Percentiles rank a stretch among this genome's conserved stretches.
Conservation (phyloP, 305 asterid species). For the Fraxinus baroniana region DNA sequence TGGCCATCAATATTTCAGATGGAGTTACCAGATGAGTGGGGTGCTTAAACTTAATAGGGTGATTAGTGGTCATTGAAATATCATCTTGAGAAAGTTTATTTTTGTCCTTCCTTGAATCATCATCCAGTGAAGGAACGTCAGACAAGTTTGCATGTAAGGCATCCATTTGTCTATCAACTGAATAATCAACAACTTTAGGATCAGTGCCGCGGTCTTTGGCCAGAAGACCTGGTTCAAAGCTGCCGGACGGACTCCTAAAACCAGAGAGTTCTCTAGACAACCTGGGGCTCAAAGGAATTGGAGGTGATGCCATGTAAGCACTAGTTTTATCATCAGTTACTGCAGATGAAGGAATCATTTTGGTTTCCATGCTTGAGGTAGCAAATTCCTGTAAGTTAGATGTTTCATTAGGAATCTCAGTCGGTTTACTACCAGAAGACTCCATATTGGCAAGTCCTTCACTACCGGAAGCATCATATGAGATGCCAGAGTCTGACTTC, state of each 20-base stretch:
- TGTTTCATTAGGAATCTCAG: not conserved
- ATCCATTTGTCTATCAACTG: conserved; percentile 68
- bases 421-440: not conserved
- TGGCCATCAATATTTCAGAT: conserved; percentile 81
- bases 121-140: conserved; percentile 59
- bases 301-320: not conserved
- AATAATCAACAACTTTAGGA: conserved; percentile 53
- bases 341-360: not conserved
- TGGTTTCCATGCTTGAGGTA: not conserved
- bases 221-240: conserved; percentile 50
- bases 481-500: conserved; percentile 54
- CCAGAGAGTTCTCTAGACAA: conserved; percentile 66
- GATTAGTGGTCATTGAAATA: conserved; percentile 45
- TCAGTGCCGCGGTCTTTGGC: conserved; percentile 44
- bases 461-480: conserved; percentile 39
- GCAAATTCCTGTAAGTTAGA: not conserved
- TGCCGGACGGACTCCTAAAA: conserved; percentile 57
- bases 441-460: conserved; percentile 40
- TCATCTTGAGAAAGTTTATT: conserved; percentile 53
- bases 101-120: conserved; percentile 50
- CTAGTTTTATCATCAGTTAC: not conserved
- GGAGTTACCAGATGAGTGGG: conserved; percentile 96
- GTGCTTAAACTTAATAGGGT: conserved; percentile 69
- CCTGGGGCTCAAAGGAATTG: conserved; percentile 55
- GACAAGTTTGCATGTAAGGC: conserved; percentile 44